A percentile compares a stretch with the other conserved stretches of the same genome.
phyloP scores from a whole-genome alignment of 1,139 yeast species.

The Magnusiomyces sp. region DNA sequence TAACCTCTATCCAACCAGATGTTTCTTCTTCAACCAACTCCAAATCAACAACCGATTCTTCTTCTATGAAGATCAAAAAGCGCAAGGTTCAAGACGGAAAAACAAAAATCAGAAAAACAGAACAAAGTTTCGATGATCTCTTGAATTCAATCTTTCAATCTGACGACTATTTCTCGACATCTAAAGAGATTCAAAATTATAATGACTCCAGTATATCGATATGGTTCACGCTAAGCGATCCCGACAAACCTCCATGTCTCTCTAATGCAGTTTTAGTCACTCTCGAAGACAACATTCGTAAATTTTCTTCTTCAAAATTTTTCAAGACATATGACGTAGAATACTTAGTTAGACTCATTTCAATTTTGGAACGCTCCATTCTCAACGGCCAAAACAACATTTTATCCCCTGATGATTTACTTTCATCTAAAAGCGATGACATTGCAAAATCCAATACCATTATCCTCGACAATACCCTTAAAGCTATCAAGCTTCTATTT shows the following conservation, averaged over 20 bases:
- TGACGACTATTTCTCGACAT: conserved; percentile 14
- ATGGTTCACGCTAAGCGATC: conserved; percentile 10
- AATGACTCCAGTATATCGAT: conserved; percentile 1
- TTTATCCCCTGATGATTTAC: conserved; percentile 10
- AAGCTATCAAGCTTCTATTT: conserved; percentile 38
- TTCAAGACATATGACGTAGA: conserved; percentile 17
- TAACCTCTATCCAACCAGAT: conserved; percentile 10
- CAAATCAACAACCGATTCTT: conserved; percentile 1
- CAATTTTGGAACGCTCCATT: conserved; percentile 16
- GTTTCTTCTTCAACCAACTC: not conserved
- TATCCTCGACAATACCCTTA: conserved; percentile 27
- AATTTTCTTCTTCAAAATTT: conserved; percentile 12
- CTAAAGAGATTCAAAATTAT: no score
- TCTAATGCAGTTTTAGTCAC: conserved; percentile 15
- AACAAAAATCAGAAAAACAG: conserved; percentile 11
- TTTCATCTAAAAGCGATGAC: conserved; percentile 9
- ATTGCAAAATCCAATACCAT: conserved; percentile 3
- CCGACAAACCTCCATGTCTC: conserved; percentile 15
- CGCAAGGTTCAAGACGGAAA: conserved; percentile 5
- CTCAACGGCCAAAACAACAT: conserved; percentile 11
- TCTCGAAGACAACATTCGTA: conserved; percentile 16
- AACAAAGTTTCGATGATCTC: conserved; percentile 11
- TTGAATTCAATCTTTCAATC: conserved; percentile 20
- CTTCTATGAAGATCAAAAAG: not conserved
- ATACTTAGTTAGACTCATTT: conserved; percentile 16